Evolutionary conservation across 2,329 filamentous ascomycete species (phyloP).

Genomic region (Elsinoe fawcettii): DNA sequence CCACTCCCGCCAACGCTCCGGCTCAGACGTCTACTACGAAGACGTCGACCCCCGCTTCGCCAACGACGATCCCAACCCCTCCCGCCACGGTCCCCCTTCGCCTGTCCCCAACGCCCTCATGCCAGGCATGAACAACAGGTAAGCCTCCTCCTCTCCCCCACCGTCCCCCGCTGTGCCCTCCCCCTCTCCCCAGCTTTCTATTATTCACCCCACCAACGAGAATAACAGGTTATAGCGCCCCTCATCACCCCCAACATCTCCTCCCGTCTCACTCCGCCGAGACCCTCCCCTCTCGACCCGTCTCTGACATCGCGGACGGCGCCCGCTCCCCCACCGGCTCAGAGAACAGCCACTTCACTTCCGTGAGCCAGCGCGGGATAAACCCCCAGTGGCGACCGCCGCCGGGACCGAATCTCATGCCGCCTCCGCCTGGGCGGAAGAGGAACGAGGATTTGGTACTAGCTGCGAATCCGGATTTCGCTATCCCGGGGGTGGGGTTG

Average conservation of each 20-base stretch:
- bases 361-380: constrained; percentile 76
- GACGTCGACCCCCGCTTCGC: constrained; percentile 86
- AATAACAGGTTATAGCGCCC: constrained; percentile 28
- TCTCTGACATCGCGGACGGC: constrained; percentile 57
- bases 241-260: too few species aligned
- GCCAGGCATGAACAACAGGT: constrained; percentile 18
- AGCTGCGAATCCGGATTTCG: constrained; percentile 78
- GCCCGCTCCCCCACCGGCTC: constrained; percentile 64
- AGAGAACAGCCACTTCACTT: constrained; percentile 80
- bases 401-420: constrained; percentile 37
- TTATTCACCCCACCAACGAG: constrained; percentile 21
- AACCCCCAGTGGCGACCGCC: constrained; percentile 73
- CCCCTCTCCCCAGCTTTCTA: not conserved
- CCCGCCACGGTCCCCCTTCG: constrained; percentile 9
- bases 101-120: constrained; percentile 23
- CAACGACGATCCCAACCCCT: constrained; percentile 33
- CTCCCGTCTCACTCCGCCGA: constrained; percentile 53
- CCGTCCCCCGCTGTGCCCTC: not conserved
- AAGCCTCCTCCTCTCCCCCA: not conserved
- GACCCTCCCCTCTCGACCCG: constrained; percentile 38
- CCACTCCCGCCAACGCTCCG: constrained; percentile 25
- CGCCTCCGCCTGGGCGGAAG: constrained; percentile 25
- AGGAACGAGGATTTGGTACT: constrained; percentile 57
- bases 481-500: constrained; percentile 49
- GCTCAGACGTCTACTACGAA: constrained; percentile 68